Evolutionary conservation across 768 basidiomycete genomes (phyloP).

Genomic region (Boletus sp.): DNA sequence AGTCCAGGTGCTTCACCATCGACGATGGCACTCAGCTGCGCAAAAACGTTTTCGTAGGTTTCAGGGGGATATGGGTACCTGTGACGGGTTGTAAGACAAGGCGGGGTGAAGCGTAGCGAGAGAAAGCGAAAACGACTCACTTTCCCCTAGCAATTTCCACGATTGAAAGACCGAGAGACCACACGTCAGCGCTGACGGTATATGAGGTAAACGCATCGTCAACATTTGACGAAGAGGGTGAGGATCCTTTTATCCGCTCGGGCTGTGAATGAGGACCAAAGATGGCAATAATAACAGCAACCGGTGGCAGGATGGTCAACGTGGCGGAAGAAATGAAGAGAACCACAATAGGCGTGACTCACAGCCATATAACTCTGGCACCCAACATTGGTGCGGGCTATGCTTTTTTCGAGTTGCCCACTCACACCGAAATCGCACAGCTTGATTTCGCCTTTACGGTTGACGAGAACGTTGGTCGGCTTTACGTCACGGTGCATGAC

Average conservation of each 20-base stretch:
- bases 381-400: constrained; percentile 98
- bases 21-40: constrained; percentile 94
- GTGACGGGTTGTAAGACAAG: constrained; percentile 1
- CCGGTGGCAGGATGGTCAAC: constrained; percentile 4
- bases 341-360: constrained; percentile 30
- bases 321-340: not conserved
- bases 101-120: not conserved
- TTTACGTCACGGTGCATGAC: constrained; percentile 88
- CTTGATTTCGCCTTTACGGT: constrained; percentile 84
- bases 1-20: constrained; percentile 89
- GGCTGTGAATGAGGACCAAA: constrained; percentile 49
- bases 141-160: constrained; percentile 88
- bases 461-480: constrained; percentile 91
- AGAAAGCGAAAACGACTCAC: constrained; percentile 15
- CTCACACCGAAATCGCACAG: constrained; percentile 99
- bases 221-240: constrained; percentile 34
- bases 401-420: constrained; percentile 91
- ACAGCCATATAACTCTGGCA: constrained; percentile 99
- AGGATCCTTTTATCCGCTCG: constrained; percentile 95
- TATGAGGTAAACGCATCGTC: constrained; percentile 52
- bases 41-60: constrained; percentile 96
- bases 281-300: not conserved
- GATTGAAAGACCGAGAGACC: constrained; percentile 92
- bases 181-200: constrained; percentile 95
- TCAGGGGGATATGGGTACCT: constrained; percentile 95